Evolutionary conservation across 495 filamentous ascomycete species (phyloP).

Genomic region (Parmelia sp.): DNA sequence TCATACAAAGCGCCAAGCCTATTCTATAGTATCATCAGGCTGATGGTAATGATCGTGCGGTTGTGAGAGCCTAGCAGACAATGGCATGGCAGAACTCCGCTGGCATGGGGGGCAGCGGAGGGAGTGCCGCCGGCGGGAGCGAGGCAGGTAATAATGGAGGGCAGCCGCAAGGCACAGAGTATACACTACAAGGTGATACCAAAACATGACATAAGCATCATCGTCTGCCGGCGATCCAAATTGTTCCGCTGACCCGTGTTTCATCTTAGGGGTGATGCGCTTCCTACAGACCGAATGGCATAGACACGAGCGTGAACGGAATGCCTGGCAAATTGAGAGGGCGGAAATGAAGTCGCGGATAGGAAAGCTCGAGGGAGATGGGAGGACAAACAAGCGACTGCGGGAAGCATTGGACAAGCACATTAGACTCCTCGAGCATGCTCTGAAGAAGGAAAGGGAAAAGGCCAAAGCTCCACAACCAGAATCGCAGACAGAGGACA

Average conservation of each 20-base stretch:
- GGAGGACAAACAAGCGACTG: conserved; percentile 72
- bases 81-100: conserved; percentile 61
- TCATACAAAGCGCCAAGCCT: not conserved
- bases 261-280: conserved; percentile 82
- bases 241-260: conserved; percentile 2
- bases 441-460: conserved; percentile 69
- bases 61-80: conserved; percentile 14
- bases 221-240: not conserved
- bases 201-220: not conserved
- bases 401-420: conserved; percentile 85
- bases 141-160: conserved; percentile 48
- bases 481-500: conserved; percentile 38
- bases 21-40: not conserved
- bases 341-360: conserved; percentile 99
- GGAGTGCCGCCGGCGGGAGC: conserved; percentile 48
- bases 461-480: conserved; percentile 38
- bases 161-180: conserved; percentile 85
- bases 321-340: conserved; percentile 97
- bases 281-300: conserved; percentile 99
- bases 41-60: conserved; percentile 8
- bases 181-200: conserved; percentile 83
- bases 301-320: conserved; percentile 93
- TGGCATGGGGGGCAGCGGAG: conserved; percentile 60
- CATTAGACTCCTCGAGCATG: conserved; percentile 82
- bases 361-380: conserved; percentile 87